Evolutionary conservation across 805 yeast genomes (phyloP).

Genomic region (Pichia pseudocactophila): DNA sequence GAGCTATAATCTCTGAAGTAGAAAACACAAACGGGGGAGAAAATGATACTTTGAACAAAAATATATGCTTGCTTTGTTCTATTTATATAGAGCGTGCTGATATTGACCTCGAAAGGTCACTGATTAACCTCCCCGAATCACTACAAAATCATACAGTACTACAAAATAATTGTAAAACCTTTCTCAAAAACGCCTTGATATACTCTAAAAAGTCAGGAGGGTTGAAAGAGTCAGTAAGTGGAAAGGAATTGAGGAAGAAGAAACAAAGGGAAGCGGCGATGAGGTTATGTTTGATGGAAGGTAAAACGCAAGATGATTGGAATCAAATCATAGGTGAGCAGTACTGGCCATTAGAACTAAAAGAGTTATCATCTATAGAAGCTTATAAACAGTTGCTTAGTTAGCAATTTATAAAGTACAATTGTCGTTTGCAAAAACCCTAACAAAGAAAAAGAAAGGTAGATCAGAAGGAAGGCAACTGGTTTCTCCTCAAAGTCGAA

Average conservation of each 20-base stretch:
- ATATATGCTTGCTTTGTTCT: slow-evolving; percentile 30
- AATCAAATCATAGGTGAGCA: slow-evolving; percentile 19
- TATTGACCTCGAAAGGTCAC: slow-evolving; percentile 42
- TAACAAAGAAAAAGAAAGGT: slow-evolving; percentile 6
- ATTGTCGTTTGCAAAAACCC: background rate
- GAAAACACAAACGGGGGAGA: slow-evolving; percentile 10
- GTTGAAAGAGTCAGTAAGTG: slow-evolving; percentile 37
- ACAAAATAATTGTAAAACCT: slow-evolving; percentile 31
- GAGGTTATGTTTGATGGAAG: slow-evolving; percentile 38
- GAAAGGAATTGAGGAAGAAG: slow-evolving; percentile 34
- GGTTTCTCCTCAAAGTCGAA: slow-evolving; percentile 19
- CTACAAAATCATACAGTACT: slow-evolving; percentile 26
- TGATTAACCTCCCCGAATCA: slow-evolving; percentile 26
- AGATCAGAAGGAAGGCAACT: slow-evolving; percentile 17
- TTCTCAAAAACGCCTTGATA: slow-evolving; percentile 38
- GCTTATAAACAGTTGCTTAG: slow-evolving; percentile 12
- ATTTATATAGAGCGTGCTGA: slow-evolving; percentile 44
- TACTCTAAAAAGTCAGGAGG: slow-evolving; percentile 42
- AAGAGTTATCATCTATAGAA: slow-evolving; percentile 18
- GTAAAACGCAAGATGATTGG: slow-evolving; percentile 25
- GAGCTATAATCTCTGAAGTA: slow-evolving; percentile 16
- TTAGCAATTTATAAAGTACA: background rate
- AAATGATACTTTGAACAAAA: slow-evolving; percentile 17
- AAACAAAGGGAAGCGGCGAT: slow-evolving; percentile 36
- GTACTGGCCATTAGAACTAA: slow-evolving; percentile 24